These are phyloP conservation scores for Picea abies DNA, from an alignment of 83 land plant species.

Conservation along the genomic window DNA sequence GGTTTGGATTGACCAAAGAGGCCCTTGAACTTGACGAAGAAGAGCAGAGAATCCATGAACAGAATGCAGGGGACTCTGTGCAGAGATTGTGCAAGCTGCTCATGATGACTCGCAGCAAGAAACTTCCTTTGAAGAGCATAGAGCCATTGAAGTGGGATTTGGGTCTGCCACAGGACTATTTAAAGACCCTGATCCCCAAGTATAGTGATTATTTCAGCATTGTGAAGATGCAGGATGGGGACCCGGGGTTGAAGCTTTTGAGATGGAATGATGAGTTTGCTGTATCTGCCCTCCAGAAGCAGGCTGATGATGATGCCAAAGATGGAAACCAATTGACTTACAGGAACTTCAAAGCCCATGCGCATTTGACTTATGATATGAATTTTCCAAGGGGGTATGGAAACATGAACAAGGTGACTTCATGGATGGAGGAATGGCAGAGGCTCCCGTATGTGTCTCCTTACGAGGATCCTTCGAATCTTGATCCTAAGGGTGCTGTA, in stretches of 20 bases:
- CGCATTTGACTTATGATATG: slow-evolving; percentile 46
- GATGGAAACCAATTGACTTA: background rate
- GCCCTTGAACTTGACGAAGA: slow-evolving; percentile 33
- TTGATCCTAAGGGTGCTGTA: slow-evolving; percentile 53
- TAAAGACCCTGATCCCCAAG: slow-evolving; percentile 20
- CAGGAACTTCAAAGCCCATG: slow-evolving; percentile 32
- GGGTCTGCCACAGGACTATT: slow-evolving; percentile 59
- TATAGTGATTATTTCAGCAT: slow-evolving; percentile 40
- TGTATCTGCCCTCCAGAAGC: slow-evolving; percentile 44
- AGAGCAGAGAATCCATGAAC: slow-evolving; percentile 25
- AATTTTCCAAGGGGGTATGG: slow-evolving; percentile 69
- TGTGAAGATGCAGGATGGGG: slow-evolving; percentile 31
- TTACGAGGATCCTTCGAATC: slow-evolving; percentile 45
- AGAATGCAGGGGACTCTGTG: slow-evolving; percentile 20
- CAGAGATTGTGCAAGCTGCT: slow-evolving; percentile 50
- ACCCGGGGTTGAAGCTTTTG: slow-evolving; percentile 23
- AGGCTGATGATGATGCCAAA: slow-evolving; percentile 18
- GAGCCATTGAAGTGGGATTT: slow-evolving; percentile 52
- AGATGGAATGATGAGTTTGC: slow-evolving; percentile 43
- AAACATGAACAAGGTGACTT: slow-evolving; percentile 53
- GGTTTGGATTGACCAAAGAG: slow-evolving; percentile 45
- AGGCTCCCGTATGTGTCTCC: slow-evolving; percentile 71
- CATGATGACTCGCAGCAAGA: slow-evolving; percentile 40
- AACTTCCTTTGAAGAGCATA: slow-evolving; percentile 34
- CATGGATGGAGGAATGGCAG: slow-evolving; percentile 78